phyloP scores from a whole-genome alignment of 108 stramenopile species.

The Mediolabrus comicus region DNA sequence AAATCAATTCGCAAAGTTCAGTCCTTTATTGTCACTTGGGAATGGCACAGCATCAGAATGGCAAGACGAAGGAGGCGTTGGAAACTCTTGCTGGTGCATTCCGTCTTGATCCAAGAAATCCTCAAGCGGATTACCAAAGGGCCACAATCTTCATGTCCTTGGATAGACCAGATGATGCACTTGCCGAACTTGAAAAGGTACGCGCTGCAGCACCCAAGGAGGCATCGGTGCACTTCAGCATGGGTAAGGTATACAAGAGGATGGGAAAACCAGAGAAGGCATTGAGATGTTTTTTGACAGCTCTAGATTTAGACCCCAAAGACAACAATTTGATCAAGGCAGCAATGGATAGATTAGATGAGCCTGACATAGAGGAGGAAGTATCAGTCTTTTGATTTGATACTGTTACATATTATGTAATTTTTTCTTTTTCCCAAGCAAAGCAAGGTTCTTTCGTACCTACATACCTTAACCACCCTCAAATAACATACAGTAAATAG shows the following conservation, averaged over 20 bases:
- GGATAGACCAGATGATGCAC: constrained; percentile 86
- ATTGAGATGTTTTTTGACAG: constrained; percentile 91
- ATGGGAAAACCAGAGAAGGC: constrained; percentile 89
- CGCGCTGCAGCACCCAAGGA: constrained; percentile 91
- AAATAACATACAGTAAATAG: too few species aligned
- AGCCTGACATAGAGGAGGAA: constrained; percentile 87
- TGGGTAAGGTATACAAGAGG: constrained; percentile 94
- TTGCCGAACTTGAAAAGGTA: constrained; percentile 87
- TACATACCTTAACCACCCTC: too few species aligned
- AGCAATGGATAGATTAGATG: constrained; percentile 74
- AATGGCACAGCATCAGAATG: constrained; percentile 92
- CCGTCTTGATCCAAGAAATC: constrained; percentile 84
- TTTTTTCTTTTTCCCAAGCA: too few species aligned
- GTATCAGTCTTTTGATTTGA: constrained; percentile 61
- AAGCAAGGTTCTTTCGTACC: too few species aligned
- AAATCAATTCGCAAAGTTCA: constrained; percentile 87
- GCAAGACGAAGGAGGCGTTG: constrained; percentile 84
- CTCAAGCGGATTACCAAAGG: constrained; percentile 95
- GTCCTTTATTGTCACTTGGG: constrained; percentile 94
- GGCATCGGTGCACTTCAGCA: constrained; percentile 91
- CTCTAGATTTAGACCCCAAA: constrained; percentile 96
- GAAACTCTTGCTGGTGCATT: constrained; percentile 87
- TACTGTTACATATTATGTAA: neutral
- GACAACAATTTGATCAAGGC: constrained; percentile 93
- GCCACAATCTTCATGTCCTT: constrained; percentile 91